Percentiles rank a stretch among this genome's conserved stretches.
phyloP scores from a whole-genome alignment of 75 land plant species.

The Isoetes taiwanensis region DNA sequence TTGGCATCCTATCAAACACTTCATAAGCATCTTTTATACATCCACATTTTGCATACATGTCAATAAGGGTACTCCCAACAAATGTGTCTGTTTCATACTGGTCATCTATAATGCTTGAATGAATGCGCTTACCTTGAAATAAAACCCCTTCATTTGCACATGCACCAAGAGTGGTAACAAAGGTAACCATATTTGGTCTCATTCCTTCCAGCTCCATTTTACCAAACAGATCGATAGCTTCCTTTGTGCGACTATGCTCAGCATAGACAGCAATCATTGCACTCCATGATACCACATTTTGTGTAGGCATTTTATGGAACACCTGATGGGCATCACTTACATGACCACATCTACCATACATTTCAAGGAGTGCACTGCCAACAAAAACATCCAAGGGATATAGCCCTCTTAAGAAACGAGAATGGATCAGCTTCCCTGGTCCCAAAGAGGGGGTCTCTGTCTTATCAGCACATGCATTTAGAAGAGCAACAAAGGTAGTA shows the following conservation, averaged over 20 bases:
- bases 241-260: conserved; percentile 32
- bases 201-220: conserved; percentile 33
- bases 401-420: background rate
- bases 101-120: background rate
- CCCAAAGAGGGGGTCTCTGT: conserved; percentile 1
- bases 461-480: conserved; percentile 12
- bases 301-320: conserved; percentile 25
- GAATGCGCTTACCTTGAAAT: conserved; percentile 7
- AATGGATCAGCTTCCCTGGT: conserved; percentile 14
- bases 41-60: conserved; percentile 31
- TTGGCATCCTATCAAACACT: background rate
- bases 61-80: conserved; percentile 24
- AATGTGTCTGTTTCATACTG: conserved; percentile 6
- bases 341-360: conserved; percentile 50
- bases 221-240: conserved; percentile 31
- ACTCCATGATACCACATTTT: conserved; percentile 64
- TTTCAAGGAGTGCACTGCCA: conserved; percentile 38
- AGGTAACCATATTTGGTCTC: conserved; percentile 12
- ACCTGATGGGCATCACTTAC: conserved; percentile 22
- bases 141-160: conserved; percentile 12
- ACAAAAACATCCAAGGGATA: conserved; percentile 7
- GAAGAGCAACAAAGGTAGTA: conserved; percentile 10
- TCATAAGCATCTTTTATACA: background rate
- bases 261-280: conserved; percentile 55
- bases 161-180: conserved; percentile 11